Percentiles rank a stretch among this genome's conserved stretches.
These are phyloP conservation scores for Boletales sp. DNA, from an alignment of 768 basidiomycete species.

Conservation along the genomic window DNA sequence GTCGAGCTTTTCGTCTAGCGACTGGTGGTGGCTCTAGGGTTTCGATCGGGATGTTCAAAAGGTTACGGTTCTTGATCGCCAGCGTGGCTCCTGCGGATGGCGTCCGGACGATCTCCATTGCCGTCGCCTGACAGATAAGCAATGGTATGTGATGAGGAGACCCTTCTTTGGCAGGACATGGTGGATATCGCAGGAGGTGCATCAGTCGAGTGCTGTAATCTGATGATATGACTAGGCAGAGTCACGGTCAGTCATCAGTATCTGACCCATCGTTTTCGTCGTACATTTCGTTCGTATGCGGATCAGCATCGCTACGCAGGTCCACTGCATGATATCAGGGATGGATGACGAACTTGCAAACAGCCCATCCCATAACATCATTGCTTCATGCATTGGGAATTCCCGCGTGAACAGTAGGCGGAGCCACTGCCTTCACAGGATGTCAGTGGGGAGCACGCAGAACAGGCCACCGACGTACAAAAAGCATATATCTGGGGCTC, in stretches of 20 bases:
- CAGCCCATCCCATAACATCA: slow-evolving; percentile 94
- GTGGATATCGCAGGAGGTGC: slow-evolving; percentile 80
- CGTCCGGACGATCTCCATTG: slow-evolving; percentile 69
- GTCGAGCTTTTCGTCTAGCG: slow-evolving; percentile 35
- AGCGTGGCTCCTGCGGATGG: slow-evolving; percentile 75
- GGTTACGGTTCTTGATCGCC: slow-evolving; percentile 76
- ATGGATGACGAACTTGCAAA: slow-evolving; percentile 79
- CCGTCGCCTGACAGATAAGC: slow-evolving; percentile 80
- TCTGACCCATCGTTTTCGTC: slow-evolving; percentile 24
- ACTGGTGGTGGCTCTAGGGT: slow-evolving; percentile 46
- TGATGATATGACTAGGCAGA: slow-evolving; percentile 65
- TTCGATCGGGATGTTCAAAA: slow-evolving; percentile 70
- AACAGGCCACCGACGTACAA: slow-evolving; percentile 55
- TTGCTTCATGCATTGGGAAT: slow-evolving; percentile 72
- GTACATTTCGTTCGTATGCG: slow-evolving; percentile 86
- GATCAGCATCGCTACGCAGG: slow-evolving; percentile 93
- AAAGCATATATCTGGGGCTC: slow-evolving; percentile 97
- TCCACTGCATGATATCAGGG: slow-evolving; percentile 75
- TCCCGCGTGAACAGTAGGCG: slow-evolving; percentile 92
- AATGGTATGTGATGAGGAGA: slow-evolving; percentile 58
- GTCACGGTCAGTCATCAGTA: slow-evolving; percentile 11
- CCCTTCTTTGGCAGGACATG: slow-evolving; percentile 31
- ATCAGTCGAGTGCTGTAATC: slow-evolving; percentile 88
- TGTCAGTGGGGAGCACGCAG: slow-evolving; percentile 10
- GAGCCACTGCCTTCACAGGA: slow-evolving; percentile 75